phyloP scores from a whole-genome alignment of 192 early-diverging fungal species.

The Jimgerdemannia flammicorona region DNA sequence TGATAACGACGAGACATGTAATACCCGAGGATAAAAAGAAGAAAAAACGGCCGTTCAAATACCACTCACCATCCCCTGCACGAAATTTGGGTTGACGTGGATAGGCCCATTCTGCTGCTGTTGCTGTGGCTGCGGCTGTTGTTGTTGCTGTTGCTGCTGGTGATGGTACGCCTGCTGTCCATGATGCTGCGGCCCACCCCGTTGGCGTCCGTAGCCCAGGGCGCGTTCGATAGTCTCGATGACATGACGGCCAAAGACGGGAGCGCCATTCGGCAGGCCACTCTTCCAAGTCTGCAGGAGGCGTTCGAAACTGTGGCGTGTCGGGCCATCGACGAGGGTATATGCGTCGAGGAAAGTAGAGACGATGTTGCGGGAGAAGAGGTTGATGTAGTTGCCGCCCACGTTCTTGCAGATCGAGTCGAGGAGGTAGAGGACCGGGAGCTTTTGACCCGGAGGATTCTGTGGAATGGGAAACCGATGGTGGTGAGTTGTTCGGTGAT shows the following conservation, averaged over 20 bases:
- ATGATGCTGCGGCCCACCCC: slow-evolving; percentile 29
- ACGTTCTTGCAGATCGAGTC: slow-evolving; percentile 98
- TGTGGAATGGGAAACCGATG: slow-evolving; percentile 31
- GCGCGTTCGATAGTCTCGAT: slow-evolving; percentile 48
- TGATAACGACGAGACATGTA: background rate
- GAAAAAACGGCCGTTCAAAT: background rate
- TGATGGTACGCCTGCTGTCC: slow-evolving; percentile 16
- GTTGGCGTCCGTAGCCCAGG: slow-evolving; percentile 5
- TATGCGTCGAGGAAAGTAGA: slow-evolving; percentile 75
- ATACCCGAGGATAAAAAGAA: background rate
- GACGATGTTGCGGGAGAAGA: slow-evolving; percentile 74
- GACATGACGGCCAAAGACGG: slow-evolving; percentile 55
- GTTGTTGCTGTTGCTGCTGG: slow-evolving; percentile 20
- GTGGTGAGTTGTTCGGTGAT: background rate
- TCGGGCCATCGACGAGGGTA: slow-evolving; percentile 57
- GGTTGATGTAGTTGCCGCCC: slow-evolving; percentile 67
- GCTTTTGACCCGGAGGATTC: slow-evolving; percentile 71
- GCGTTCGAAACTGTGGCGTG: slow-evolving; percentile 68
- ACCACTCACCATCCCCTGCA: slow-evolving; percentile 28
- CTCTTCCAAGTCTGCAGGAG: slow-evolving; percentile 82
- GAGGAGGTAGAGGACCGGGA: slow-evolving; percentile 87
- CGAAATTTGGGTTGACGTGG: slow-evolving; percentile 61
- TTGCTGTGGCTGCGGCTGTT: background rate
- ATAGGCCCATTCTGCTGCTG: slow-evolving; percentile 22
- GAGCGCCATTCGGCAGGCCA: slow-evolving; percentile 51